phyloP scores from a whole-genome alignment of 2,329 filamentous ascomycete species.

The Aspergillus alliaceus region DNA sequence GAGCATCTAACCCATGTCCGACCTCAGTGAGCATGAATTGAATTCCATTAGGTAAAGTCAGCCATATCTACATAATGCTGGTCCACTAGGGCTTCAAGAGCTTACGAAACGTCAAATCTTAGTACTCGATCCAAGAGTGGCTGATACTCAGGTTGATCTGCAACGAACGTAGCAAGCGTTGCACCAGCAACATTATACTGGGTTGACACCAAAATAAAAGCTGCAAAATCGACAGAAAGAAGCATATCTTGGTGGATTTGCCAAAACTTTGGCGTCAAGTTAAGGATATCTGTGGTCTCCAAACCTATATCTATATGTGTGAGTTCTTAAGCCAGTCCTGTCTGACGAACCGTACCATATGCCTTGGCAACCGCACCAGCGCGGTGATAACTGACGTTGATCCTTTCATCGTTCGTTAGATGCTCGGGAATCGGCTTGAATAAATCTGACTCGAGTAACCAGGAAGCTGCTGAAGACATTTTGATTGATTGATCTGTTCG shows the following conservation, averaged over 20 bases:
- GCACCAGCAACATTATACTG: background rate
- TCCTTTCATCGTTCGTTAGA: background rate
- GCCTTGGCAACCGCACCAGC: background rate
- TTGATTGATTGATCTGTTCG: background rate
- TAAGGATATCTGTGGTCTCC: background rate
- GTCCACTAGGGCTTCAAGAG: too few species aligned
- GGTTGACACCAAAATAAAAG: background rate
- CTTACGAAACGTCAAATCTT: too few species aligned
- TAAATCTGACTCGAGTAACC: background rate
- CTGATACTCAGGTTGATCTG: background rate
- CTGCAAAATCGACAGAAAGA: background rate
- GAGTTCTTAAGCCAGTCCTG: background rate
- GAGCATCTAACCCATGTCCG: constrained; percentile 40
- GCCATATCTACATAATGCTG: too few species aligned
- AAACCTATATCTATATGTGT: background rate
- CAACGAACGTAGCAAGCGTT: background rate
- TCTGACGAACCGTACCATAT: background rate
- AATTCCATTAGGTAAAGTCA: background rate
- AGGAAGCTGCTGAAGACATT: background rate
- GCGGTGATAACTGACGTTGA: background rate
- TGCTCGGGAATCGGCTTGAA: background rate
- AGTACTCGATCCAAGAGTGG: too few species aligned
- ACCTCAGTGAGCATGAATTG: constrained; percentile 41
- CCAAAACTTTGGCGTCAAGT: background rate
- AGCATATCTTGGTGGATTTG: background rate